These are phyloP conservation scores for Backusella parvicylindrica DNA, from an alignment of 192 early-diverging fungal genomes.

Conservation along the genomic window DNA sequence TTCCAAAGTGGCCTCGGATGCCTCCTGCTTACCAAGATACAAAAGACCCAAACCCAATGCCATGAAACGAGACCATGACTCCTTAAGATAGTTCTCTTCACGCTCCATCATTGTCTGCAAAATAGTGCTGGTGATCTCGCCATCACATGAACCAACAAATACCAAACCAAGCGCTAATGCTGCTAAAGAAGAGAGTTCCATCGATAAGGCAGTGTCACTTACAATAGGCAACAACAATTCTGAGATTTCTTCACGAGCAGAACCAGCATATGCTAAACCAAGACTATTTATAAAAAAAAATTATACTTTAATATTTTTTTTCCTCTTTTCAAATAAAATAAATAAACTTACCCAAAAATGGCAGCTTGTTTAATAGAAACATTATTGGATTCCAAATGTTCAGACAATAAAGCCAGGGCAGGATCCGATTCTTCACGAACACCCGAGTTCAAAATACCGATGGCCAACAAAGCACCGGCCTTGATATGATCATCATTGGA, in stretches of 20 bases:
- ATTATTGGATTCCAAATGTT: slow-evolving; percentile 68
- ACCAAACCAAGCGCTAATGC: slow-evolving; percentile 88
- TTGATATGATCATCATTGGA: slow-evolving; percentile 85
- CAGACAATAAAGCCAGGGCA: slow-evolving; percentile 83
- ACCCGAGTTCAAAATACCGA: slow-evolving; percentile 89
- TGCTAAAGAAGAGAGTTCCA: slow-evolving; percentile 89
- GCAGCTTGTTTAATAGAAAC: slow-evolving; percentile 68
- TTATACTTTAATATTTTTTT: not conserved
- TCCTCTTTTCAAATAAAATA: not conserved
- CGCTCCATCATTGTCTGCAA: slow-evolving; percentile 96
- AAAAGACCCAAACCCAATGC: slow-evolving; percentile 88
- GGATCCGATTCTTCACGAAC: slow-evolving; percentile 91
- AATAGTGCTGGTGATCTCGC: slow-evolving; percentile 88
- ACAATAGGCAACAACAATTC: slow-evolving; percentile 82
- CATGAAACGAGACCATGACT: slow-evolving; percentile 89
- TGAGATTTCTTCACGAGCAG: slow-evolving; percentile 78
- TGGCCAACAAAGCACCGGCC: slow-evolving; percentile 91
- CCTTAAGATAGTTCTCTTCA: slow-evolving; percentile 79
- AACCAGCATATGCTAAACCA: slow-evolving; percentile 93
- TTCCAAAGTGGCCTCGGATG: slow-evolving; percentile 86
- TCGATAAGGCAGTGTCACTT: slow-evolving; percentile 71
- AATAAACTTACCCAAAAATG: slow-evolving; percentile 64
- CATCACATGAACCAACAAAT: slow-evolving; percentile 87
- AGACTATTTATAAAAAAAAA: slow-evolving; percentile 48
- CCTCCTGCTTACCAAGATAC: slow-evolving; percentile 86